Base-by-base conservation (phyloP, 2,329 filamentous ascomycete genomes). In the Phyllosticta citriasiana region DNA sequence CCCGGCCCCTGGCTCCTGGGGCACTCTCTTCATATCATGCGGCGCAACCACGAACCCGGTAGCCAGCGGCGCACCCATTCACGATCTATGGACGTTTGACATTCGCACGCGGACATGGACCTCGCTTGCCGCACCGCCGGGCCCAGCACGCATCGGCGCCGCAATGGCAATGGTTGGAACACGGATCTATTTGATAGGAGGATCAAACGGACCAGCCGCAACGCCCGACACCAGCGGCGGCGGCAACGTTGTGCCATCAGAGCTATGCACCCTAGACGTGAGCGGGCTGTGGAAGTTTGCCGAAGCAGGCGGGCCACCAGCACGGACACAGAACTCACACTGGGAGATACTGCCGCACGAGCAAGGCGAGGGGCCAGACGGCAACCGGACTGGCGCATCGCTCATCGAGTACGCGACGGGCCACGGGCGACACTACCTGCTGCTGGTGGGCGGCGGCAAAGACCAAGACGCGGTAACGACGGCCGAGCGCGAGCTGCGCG, bases 51-150 rank as follows among this genome's bases (percentile, higher is more conserved):
- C 22, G 9, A 67, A 52, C 8, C 63, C 64, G 8, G 57, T 68
- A 35, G 24, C 33, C 14, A 57, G 53, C 2, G 60, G 67, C 26
- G 55, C 47, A 12, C 65, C 72, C 1, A 63, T 75, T 8, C 74
- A 71, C 8, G 82, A 84, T 64, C 75, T 77, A 8, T 81, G 82
- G 74, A 72, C 78, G 40, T 83, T 82, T 65, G 77, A 82, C 62
- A 73, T 81, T 51, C 71, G 71, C 25, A 73, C 75, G 2, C 72
- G 76, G 4, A 78, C 75, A 0, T 84, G 82, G 82, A 76, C 74
- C 1, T 74, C 76, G 40, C 72, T 84, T 10, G 80, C 82, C 0
- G 67, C 73, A 0, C 74, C 77, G 1, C 74, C 78, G 0, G 73
- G 73, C 1, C 71, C 75, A 2, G 66, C 68, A 5, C 62, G 68